Conservation (phyloP, 345 rosid genomes). For the Turnera subulata region DNA sequence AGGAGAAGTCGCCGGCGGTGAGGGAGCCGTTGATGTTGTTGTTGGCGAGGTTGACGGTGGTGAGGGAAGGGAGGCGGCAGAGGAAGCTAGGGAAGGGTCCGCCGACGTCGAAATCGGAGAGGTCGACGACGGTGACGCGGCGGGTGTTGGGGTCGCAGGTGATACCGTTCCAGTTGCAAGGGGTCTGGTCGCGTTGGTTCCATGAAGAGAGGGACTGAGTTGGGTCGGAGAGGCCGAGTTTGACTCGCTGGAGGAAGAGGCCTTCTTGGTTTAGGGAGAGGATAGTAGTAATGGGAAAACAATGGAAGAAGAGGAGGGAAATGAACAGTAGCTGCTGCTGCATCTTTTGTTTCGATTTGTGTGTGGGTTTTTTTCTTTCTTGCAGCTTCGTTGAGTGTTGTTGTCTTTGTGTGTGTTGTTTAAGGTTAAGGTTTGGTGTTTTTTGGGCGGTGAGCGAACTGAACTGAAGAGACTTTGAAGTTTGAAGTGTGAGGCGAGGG, state of each 20-base stretch:
- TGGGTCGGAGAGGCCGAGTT: conserved; percentile 58
- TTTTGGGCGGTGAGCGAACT: too few species aligned
- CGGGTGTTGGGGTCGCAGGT: conserved; percentile 41
- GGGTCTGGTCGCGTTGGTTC: conserved; percentile 57
- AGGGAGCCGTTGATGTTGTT: conserved; percentile 54
- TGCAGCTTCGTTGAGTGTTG: too few species aligned
- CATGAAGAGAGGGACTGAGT: conserved; percentile 52
- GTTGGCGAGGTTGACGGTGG: conserved; percentile 37
- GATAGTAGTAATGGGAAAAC: conserved; percentile 3
- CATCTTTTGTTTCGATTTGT: too few species aligned
- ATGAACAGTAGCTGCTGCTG: conserved; percentile 23
- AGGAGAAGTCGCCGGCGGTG: conserved; percentile 33
- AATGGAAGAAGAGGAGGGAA: conserved; percentile 23
- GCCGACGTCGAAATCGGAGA: conserved; percentile 42
- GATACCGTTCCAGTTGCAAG: conserved; percentile 71
- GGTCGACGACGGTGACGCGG: conserved; percentile 50
- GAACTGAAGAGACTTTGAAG: too few species aligned
- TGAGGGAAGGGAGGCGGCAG: conserved; percentile 63
- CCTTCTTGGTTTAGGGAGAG: conserved; percentile 67
- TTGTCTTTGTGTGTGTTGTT: too few species aligned
- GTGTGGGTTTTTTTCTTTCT: too few species aligned
- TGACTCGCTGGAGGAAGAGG: conserved; percentile 59
- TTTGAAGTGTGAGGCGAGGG: too few species aligned
- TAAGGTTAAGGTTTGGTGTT: too few species aligned
- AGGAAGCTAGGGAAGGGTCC: conserved; percentile 77